Evolutionary conservation across 352 stramenopile genomes (phyloP), one percentile per base, ranked within the genome.

Genomic region (Globisporangium abappressorium): DNA sequence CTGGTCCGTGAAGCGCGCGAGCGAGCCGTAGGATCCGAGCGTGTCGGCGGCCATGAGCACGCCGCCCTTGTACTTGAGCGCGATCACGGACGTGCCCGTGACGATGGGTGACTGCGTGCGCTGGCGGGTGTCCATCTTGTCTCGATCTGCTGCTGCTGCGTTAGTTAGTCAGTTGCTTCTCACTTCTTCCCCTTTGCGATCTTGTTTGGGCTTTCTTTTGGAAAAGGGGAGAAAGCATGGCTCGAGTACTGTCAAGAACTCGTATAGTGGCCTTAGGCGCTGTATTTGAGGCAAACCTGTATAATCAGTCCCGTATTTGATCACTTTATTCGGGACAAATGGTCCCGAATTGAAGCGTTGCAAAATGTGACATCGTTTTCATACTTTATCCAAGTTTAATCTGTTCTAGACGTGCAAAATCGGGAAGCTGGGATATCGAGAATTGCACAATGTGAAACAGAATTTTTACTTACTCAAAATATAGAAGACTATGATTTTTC

Each of bases 31-130:
- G 0, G 91, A 98, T 20, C 94, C 93, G 60, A 99, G 84, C 47
- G 98, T 99, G 75, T 99, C 98, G 41, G 97, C 95, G 22, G 97
- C 97, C 78, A 99, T 94, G 74, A 99, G 89, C 64, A 99, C 97
- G 61, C 98, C 98, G 60, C 83, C 95, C 65, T 90, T 85, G 80
- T 98, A 99, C 80, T 98, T 98, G 76, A 97, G 74, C 60, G 88
- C 98, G 64, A 99, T 89, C 56, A 99, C 97, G 55, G 97, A 99
- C 26, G 97, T 99, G 49, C 98, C 98, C 55, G 97, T 99, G 65
- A 99, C 97, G 63, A 99, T 99, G 54, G 98, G 98, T 70, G 81
- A 91, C 75, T 96, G 89, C 70, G 89, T 96, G 79, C 86, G 88
- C 77, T 95, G 88, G 56, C 84, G 74, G 56, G 75, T 76, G 64